Evolutionary conservation across 441 rosid genomes (phyloP), one percentile per base, ranked within the genome.

Genomic region (Aleurites moluccanus): DNA sequence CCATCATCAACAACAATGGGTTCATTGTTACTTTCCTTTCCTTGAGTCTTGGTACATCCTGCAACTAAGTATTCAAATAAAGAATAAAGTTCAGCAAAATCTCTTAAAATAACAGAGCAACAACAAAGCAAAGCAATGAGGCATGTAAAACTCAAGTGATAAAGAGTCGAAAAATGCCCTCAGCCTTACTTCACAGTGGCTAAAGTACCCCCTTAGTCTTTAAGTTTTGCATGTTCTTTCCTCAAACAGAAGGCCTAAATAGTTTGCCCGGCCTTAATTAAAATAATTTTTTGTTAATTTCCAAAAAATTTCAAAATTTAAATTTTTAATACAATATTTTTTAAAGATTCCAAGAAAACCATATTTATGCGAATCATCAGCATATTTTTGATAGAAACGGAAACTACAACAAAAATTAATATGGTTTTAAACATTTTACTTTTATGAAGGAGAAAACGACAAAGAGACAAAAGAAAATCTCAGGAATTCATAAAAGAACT

Each of bases 11-110:
- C 49, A 67, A 64, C 25, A 60, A 77, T 60, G 28, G 71, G 73
- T 23, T 70, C 70, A 42, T 8, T 65, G 20, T 38, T 15, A 38
- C 35, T 74, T 63, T 60, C 62, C 33, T 59, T 69, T 61, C 75
- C 67, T 33, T 49, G 27, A 79, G 75, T 16, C 78, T 72, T 44
- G 27, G 35, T 72, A 38, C 47, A 74, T 62, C 73, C 76, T 66
- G 81, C 64, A 75, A 73, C 86, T 85, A 73, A 23, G 75, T 47
- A 75, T 67, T 56, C 38, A 75, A 13, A 45, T 49, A n/a, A 60
- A 28, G 15, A 47, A 50, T 23, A 50, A 18, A n/a, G 3, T 65
- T 74, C 14, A 33, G 59, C 40, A 74, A 42, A 33, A 56, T 7
- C 57, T 60, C 64, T 56, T 44, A 33, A 45, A 53, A 42, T 35